These are phyloP conservation scores for Paramecium primaurelia DNA, from an alignment of 73 alveolate genomes.

Conservation along the genomic window DNA sequence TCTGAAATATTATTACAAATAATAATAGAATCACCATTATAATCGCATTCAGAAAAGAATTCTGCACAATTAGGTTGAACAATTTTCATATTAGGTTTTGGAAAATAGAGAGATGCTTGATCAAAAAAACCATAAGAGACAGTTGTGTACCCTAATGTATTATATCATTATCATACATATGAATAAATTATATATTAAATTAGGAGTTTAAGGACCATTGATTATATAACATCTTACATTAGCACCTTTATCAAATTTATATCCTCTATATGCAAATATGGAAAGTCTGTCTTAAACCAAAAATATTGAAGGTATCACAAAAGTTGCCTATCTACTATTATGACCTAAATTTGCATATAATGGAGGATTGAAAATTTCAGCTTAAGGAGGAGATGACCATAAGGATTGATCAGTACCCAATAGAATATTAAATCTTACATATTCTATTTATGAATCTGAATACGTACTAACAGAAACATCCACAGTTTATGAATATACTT, in stretches of 20 bases:
- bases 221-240: no score
- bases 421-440: background rate
- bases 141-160: background rate
- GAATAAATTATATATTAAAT: background rate
- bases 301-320: background rate
- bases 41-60: constrained; percentile 4
- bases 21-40: background rate
- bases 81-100: background rate
- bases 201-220: background rate
- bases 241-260: background rate
- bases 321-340: no score
- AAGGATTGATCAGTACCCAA: background rate
- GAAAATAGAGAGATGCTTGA: background rate
- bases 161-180: background rate
- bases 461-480: background rate
- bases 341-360: background rate
- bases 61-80: background rate
- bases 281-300: background rate
- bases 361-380: background rate
- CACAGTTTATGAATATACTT: background rate
- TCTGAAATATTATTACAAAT: constrained; percentile 41
- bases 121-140: background rate
- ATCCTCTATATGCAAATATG: background rate
- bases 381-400: background rate
- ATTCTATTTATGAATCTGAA: background rate